These are phyloP conservation scores for Microstegium vimineum DNA, from an alignment of 176 grass and related monocot species.

Conservation along the genomic window DNA sequence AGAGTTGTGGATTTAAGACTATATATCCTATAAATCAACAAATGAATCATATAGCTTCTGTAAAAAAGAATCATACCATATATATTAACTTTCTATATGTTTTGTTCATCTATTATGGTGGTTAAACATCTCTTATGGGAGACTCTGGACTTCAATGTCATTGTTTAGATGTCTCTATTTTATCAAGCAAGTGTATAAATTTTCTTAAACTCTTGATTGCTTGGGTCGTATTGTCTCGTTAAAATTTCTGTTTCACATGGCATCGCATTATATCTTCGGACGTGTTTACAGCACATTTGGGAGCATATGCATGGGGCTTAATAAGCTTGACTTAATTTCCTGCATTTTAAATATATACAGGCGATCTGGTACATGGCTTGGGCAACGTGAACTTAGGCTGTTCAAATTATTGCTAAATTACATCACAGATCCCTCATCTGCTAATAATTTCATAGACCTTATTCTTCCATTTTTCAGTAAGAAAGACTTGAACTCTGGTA, in stretches of 20 bases:
- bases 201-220: not conserved
- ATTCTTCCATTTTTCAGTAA: conserved; percentile 88
- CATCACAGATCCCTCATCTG: conserved; percentile 52
- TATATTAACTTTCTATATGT: not conserved
- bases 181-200: not conserved
- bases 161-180: not conserved
- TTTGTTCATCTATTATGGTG: conserved; percentile 21
- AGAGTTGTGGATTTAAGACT: not conserved
- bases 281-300: not conserved
- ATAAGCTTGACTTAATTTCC: not conserved
- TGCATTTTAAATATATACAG: conserved; percentile 30
- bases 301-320: conserved; percentile 1
- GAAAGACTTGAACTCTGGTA: conserved; percentile 65
- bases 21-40: not conserved
- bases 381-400: conserved; percentile 64
- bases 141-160: not conserved
- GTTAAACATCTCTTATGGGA: conserved; percentile 11
- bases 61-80: not conserved
- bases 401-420: conserved; percentile 83
- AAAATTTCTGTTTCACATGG: not conserved
- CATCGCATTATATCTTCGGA: not conserved
- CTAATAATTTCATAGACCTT: conserved; percentile 58
- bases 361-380: conserved; percentile 68
- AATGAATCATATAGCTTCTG: not conserved
- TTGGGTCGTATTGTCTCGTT: not conserved